Base-by-base conservation (phyloP, 371 early-diverging fungal genomes). In the Lichtheimia corymbifera region DNA sequence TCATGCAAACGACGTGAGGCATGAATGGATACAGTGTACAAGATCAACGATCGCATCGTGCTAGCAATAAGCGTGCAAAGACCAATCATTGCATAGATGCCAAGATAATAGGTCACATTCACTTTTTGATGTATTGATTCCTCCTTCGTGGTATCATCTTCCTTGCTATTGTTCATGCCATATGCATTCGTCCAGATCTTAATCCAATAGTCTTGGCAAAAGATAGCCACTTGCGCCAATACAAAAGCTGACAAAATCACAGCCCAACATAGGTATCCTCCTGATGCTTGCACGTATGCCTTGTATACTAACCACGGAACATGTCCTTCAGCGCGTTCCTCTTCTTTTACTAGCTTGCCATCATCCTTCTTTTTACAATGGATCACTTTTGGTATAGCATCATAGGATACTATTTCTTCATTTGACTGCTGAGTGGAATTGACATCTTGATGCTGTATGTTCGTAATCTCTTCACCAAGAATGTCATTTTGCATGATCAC, bases 171-270 rank as follows among this genome's bases (percentile, higher is more conserved):
- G 3, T 27, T 27, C 27, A 27, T 5, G 4, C 7, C 28, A 28
- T 43, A 30, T 4, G 79, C 72, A 43, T 69, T 66, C 43, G 87
- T 73, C 77, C 83, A 83, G 24, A 81, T 76, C 47, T 85, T 81
- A 55, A 89, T 73, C 79, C 86, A 89, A 54, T 82, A 83, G 63
- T 89, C 89, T 54, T 82, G 79, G 17, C 79, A 74, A 30, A 89
- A 51, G 35, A 76, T 64, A 17, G 79, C 60, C 4, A 64, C 58
- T 55, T 89, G 83, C 13, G 78, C 69, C 9, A 80, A 53, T 41
- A 83, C 62, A 56, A 88, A 80, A 27, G 88, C 50, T 7, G 85
- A 25, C 0, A 83, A 50, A 5, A 83, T 55, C 12, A 72, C 54
- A 3, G 81, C 17, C 81, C 87, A 87, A 68, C 77, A 85, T 1